These are phyloP conservation scores for Neurospora hispaniola DNA, from an alignment of 495 filamentous ascomycete species.

Conservation along the genomic window DNA sequence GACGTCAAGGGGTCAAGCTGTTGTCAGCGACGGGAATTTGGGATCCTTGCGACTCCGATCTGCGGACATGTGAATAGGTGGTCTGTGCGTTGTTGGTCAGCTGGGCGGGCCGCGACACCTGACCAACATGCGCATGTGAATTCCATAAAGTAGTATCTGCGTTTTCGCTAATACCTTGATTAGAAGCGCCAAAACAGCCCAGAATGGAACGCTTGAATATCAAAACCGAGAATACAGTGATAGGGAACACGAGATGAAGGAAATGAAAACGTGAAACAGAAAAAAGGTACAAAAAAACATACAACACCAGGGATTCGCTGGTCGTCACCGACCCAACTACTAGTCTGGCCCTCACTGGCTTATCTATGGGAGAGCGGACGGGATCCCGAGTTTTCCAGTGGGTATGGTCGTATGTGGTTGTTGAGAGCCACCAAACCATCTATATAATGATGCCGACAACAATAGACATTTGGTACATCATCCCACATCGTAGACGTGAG, in stretches of 20 bases:
- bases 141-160: no score
- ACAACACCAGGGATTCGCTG: slow-evolving; percentile 39
- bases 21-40: not conserved
- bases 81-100: not conserved
- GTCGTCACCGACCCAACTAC: slow-evolving; percentile 40
- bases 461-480: no score
- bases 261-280: no score
- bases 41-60: not conserved
- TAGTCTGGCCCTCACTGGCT: slow-evolving; percentile 4
- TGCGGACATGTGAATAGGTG: not conserved
- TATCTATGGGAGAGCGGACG: slow-evolving; percentile 37
- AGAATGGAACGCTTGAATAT: no score
- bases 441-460: not conserved
- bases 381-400: slow-evolving; percentile 36
- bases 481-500: no score
- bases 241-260: no score
- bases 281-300: slow-evolving; percentile 8
- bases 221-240: no score
- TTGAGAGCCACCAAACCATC: accelerated
- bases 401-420: not conserved
- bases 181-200: no score
- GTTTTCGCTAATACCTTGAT: no score
- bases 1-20: not conserved
- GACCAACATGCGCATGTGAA: no score
- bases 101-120: accelerated